These are phyloP conservation scores for Penicillium sp. DNA, from an alignment of 2,329 filamentous ascomycete species.

Conservation along the genomic window DNA sequence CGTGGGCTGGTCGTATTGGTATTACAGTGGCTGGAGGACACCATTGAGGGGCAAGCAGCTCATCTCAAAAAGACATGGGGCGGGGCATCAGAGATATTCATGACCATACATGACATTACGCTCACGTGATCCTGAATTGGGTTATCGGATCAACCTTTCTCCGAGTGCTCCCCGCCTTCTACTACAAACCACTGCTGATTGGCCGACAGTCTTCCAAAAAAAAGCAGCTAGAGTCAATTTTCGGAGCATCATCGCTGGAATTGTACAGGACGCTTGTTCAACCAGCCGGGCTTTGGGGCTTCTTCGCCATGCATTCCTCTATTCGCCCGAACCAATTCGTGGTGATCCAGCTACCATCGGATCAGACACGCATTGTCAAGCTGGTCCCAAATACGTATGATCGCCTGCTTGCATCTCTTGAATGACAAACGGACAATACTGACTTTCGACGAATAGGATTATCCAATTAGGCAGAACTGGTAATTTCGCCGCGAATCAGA, in stretches of 20 bases:
- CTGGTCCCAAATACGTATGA: constrained; percentile 67
- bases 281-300: background rate
- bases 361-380: constrained; percentile 59
- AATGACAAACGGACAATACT: background rate
- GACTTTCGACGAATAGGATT: constrained; percentile 55
- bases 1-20: background rate
- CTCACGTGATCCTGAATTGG: background rate
- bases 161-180: background rate
- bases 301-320: constrained; percentile 39
- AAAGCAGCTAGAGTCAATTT: background rate
- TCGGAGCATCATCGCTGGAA: background rate
- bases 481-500: constrained; percentile 81
- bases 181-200: background rate
- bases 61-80: background rate
- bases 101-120: background rate
- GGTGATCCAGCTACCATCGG: constrained; percentile 52
- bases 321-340: constrained; percentile 41
- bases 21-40: background rate
- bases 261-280: background rate
- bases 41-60: background rate
- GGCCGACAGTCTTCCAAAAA: background rate
- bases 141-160: background rate
- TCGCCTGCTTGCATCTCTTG: constrained; percentile 7
- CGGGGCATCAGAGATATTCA: background rate
- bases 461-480: constrained; percentile 93